Evolutionary conservation across 345 rosid species (phyloP).

Genomic region (Eucalyptus marginata): DNA sequence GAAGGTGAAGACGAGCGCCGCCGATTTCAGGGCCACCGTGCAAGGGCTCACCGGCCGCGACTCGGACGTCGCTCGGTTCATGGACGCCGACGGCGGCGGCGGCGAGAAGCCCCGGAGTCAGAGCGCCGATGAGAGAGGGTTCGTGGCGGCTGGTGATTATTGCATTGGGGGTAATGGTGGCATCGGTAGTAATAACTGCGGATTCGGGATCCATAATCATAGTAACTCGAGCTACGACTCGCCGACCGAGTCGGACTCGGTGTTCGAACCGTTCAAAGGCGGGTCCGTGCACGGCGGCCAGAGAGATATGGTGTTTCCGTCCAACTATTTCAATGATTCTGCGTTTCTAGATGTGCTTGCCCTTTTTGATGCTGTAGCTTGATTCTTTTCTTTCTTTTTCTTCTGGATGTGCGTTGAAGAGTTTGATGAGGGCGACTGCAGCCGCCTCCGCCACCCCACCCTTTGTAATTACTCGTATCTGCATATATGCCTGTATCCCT

Average conservation of each 20-base stretch:
- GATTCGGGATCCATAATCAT: background rate
- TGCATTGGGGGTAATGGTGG: background rate
- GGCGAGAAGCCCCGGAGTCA: background rate
- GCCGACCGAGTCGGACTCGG: background rate
- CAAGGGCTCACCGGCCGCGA: conserved; percentile 86
- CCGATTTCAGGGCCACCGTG: conserved; percentile 67
- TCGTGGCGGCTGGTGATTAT: background rate
- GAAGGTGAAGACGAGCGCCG: conserved; percentile 62
- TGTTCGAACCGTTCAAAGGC: conserved; percentile 1
- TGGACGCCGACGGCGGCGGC: conserved; percentile 1
- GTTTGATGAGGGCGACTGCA: background rate
- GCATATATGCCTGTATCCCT: background rate
- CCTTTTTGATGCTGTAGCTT: background rate
- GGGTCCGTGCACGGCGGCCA: conserved; percentile 1
- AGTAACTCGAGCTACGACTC: background rate
- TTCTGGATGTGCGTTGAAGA: background rate
- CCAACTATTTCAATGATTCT: conserved; percentile 7
- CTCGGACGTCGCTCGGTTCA: conserved; percentile 35
- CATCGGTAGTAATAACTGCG: background rate
- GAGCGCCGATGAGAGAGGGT: background rate
- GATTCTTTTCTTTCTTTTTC: background rate
- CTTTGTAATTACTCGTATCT: background rate
- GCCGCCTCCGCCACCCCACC: background rate
- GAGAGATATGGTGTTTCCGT: conserved; percentile 13
- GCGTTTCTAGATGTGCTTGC: conserved; percentile 5